phyloP scores from a whole-genome alignment of 1,284 basidiomycete genomes.

The Mrakiaceae sp. region DNA sequence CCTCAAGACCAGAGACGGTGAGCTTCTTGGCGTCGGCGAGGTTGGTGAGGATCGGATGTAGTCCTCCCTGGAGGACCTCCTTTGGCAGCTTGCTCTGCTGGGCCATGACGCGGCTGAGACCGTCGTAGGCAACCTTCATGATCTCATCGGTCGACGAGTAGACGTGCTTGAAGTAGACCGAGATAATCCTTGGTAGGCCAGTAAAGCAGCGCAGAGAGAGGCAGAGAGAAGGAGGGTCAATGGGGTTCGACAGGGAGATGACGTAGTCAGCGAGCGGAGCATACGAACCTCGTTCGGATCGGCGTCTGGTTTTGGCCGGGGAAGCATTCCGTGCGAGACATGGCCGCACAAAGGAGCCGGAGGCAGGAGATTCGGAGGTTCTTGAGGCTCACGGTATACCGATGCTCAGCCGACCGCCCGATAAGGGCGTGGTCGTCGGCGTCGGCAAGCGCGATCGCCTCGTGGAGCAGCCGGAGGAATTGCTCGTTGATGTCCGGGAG shows the following conservation, averaged over 20 bases:
- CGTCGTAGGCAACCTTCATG: constrained; percentile 91
- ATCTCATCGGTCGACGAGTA: constrained; percentile 90
- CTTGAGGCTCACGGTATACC: constrained; percentile 70
- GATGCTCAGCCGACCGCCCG: constrained; percentile 61
- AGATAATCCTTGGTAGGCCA: constrained; percentile 54
- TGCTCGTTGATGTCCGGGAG: constrained; percentile 86
- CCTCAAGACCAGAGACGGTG: constrained; percentile 88
- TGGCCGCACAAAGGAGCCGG: constrained; percentile 81
- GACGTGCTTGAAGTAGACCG: constrained; percentile 97
- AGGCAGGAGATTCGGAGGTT: constrained; percentile 94
- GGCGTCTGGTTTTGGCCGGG: constrained; percentile 52
- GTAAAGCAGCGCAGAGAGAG: constrained; percentile 12
- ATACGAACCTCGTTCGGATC: constrained; percentile 65
- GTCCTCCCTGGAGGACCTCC: constrained; percentile 85
- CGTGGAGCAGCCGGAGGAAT: constrained; percentile 80
- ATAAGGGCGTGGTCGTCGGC: constrained; percentile 81
- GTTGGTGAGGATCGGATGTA: constrained; percentile 96
- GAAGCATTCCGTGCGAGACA: constrained; percentile 89
- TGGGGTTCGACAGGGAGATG: background rate
- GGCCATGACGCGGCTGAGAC: constrained; percentile 75
- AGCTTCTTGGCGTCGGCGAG: constrained; percentile 91
- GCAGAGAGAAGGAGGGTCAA: background rate
- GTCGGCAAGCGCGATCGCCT: constrained; percentile 89
- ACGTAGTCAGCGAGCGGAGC: background rate
- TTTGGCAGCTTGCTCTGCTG: constrained; percentile 90